Evolutionary conservation across 805 yeast species (phyloP).

Genomic region (Kodamaea nitidulidarum): DNA sequence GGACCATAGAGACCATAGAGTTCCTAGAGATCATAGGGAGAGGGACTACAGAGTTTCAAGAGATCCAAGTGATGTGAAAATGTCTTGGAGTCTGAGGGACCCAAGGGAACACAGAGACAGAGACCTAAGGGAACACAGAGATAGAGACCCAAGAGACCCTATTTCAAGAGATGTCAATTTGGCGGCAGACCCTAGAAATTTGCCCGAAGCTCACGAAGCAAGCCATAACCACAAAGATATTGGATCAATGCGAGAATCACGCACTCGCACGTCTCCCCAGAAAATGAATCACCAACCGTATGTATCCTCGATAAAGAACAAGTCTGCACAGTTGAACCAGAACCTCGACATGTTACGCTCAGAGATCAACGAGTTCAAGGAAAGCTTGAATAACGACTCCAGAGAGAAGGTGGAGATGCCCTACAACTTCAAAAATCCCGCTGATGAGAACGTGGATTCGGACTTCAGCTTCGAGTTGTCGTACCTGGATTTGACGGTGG

Average conservation of each 20-base stretch:
- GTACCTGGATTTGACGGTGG: slow-evolving; percentile 37
- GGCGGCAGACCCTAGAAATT: neutral
- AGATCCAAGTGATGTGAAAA: no score
- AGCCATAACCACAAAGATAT: no score
- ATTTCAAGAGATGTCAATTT: slow-evolving; percentile 2
- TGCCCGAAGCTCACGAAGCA: no score
- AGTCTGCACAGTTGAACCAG: slow-evolving; percentile 36
- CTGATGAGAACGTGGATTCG: slow-evolving; percentile 13
- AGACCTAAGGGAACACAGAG: no score
- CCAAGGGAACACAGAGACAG: no score
- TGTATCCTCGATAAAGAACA: slow-evolving; percentile 16
- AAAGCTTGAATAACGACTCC: slow-evolving; percentile 31
- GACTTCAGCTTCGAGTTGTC: slow-evolving; percentile 40
- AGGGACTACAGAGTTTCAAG: neutral
- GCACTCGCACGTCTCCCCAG: slow-evolving; percentile 1
- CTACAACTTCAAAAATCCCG: slow-evolving; percentile 4
- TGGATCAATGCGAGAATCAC: no score
- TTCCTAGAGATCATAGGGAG: neutral
- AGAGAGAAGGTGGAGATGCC: slow-evolving; percentile 5
- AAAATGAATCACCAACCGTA: slow-evolving; percentile 9
- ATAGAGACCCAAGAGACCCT: neutral
- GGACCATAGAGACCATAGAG: neutral
- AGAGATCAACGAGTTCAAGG: slow-evolving; percentile 44
- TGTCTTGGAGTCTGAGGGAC: no score
- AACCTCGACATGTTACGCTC: slow-evolving; percentile 37